Evolutionary conservation across 2,329 filamentous ascomycete species (phyloP).

Genomic region (Ophiostoma himal-ulmi): DNA sequence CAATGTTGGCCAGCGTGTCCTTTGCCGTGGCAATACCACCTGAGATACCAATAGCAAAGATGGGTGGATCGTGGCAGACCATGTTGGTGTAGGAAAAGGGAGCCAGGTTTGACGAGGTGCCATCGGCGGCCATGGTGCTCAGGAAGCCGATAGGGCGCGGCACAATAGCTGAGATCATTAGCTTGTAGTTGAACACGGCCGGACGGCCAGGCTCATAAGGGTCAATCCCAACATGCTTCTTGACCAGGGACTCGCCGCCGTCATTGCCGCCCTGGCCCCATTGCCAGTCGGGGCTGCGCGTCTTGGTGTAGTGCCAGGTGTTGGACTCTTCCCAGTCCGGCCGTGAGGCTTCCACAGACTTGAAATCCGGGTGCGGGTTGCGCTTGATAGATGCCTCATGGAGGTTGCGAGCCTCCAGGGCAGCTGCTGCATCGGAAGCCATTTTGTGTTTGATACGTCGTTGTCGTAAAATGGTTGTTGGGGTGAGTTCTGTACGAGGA

Average conservation of each 20-base stretch:
- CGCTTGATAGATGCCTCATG: constrained; percentile 41
- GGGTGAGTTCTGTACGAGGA: neutral
- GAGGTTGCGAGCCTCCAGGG: constrained; percentile 18
- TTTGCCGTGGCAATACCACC: constrained; percentile 53
- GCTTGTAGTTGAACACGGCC: constrained; percentile 76
- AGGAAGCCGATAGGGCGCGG: constrained; percentile 73
- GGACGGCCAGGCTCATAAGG: constrained; percentile 67
- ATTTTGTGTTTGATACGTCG: neutral
- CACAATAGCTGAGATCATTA: constrained; percentile 75
- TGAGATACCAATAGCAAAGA: constrained; percentile 61
- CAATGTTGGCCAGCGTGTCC: constrained; percentile 71
- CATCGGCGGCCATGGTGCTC: constrained; percentile 53
- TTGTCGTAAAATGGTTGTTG: neutral
- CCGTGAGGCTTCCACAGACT: constrained; percentile 60
- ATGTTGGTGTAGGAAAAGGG: constrained; percentile 85
- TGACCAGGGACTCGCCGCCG: constrained; percentile 30
- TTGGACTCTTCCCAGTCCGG: constrained; percentile 46
- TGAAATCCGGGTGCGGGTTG: constrained; percentile 71
- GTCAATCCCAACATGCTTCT: constrained; percentile 69
- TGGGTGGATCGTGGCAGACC: constrained; percentile 77
- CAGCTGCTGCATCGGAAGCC: constrained; percentile 9
- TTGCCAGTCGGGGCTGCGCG: constrained; percentile 59
- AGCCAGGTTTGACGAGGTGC: constrained; percentile 63
- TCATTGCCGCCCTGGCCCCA: constrained; percentile 61
- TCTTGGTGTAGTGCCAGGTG: constrained; percentile 54